Evolutionary conservation across 2,329 filamentous ascomycete genomes (phyloP).

Genomic region (Trichoderma pleuroti): DNA sequence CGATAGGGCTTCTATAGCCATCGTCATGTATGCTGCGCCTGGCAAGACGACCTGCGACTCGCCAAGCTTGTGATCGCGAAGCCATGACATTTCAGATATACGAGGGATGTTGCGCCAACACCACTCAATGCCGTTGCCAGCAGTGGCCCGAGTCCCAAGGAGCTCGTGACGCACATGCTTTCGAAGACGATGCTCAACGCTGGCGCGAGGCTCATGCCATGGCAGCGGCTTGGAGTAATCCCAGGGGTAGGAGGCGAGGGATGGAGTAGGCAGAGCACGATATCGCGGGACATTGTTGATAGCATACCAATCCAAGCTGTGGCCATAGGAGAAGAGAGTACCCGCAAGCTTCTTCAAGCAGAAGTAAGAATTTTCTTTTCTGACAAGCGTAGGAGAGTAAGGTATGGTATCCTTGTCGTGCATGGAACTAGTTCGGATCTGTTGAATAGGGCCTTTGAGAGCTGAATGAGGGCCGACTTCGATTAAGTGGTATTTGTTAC

Average conservation of each 20-base stretch:
- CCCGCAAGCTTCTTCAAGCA: slow-evolving; percentile 34
- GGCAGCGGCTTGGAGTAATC: slow-evolving; percentile 32
- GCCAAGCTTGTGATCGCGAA: slow-evolving; percentile 51
- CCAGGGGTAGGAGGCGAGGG: slow-evolving; percentile 34
- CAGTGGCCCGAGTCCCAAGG: slow-evolving; percentile 35
- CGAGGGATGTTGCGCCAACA: slow-evolving; percentile 48
- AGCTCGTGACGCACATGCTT: slow-evolving; percentile 39
- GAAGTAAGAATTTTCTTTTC: slow-evolving; percentile 36
- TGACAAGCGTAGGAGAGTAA: slow-evolving; percentile 35
- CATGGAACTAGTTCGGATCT: slow-evolving; percentile 41
- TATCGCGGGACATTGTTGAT: background rate
- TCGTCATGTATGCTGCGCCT: slow-evolving; percentile 41
- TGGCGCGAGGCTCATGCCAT: slow-evolving; percentile 25
- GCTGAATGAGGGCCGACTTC: slow-evolving; percentile 49
- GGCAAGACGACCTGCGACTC: slow-evolving; percentile 49
- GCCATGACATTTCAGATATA: slow-evolving; percentile 49
- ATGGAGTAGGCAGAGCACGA: background rate
- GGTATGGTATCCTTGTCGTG: slow-evolving; percentile 32
- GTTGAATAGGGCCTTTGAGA: slow-evolving; percentile 45
- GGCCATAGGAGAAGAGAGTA: slow-evolving; percentile 41
- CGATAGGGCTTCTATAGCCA: slow-evolving; percentile 40
- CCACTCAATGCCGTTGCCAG: slow-evolving; percentile 27
- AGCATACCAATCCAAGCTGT: slow-evolving; percentile 37
- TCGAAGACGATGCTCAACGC: slow-evolving; percentile 37
- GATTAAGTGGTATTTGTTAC: slow-evolving; percentile 26